These are phyloP conservation scores for Ampelocalamus luodianensis DNA, from an alignment of 176 grass and related monocot species.

Conservation along the genomic window DNA sequence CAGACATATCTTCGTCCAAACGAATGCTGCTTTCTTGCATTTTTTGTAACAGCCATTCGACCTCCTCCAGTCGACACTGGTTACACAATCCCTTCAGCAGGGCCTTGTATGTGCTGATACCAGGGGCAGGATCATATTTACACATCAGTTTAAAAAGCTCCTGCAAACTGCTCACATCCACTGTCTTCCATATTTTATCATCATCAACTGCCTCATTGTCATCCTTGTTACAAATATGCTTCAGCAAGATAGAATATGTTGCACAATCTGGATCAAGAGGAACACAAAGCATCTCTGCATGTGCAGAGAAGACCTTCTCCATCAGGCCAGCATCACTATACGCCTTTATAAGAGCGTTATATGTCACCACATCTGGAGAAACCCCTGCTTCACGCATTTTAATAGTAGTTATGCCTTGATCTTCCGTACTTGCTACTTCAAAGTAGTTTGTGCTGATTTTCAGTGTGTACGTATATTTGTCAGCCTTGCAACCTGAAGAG, in stretches of 20 bases:
- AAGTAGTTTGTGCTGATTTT: neutral
- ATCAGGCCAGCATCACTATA: neutral
- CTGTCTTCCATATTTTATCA: slow-evolving; percentile 40
- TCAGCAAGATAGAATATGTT: slow-evolving; percentile 8
- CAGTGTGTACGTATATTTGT: neutral
- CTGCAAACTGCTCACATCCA: slow-evolving; percentile 14
- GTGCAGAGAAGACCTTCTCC: slow-evolving; percentile 8
- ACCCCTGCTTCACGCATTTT: slow-evolving; percentile 7
- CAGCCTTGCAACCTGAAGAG: slow-evolving; percentile 8
- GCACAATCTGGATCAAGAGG: neutral
- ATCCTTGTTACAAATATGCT: slow-evolving; percentile 23
- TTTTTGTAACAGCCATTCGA: slow-evolving; percentile 17
- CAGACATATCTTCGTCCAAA: slow-evolving; percentile 32
- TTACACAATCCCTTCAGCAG: slow-evolving; percentile 40
- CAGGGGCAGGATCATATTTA: slow-evolving; percentile 20
- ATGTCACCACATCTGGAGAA: slow-evolving; percentile 2
- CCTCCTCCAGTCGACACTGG: slow-evolving; percentile 11
- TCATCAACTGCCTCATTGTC: neutral
- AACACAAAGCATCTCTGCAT: slow-evolving; percentile 9
- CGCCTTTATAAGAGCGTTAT: neutral
- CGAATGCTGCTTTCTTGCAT: slow-evolving; percentile 25
- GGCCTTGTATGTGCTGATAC: slow-evolving; percentile 37
- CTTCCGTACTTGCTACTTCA: neutral
- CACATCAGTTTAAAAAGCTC: slow-evolving; percentile 33
- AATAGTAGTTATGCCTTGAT: neutral